Evolutionary conservation across 805 yeast genomes (phyloP), one percentile per base, ranked within the genome.

Genomic region (Ogataea thermomethanolica): DNA sequence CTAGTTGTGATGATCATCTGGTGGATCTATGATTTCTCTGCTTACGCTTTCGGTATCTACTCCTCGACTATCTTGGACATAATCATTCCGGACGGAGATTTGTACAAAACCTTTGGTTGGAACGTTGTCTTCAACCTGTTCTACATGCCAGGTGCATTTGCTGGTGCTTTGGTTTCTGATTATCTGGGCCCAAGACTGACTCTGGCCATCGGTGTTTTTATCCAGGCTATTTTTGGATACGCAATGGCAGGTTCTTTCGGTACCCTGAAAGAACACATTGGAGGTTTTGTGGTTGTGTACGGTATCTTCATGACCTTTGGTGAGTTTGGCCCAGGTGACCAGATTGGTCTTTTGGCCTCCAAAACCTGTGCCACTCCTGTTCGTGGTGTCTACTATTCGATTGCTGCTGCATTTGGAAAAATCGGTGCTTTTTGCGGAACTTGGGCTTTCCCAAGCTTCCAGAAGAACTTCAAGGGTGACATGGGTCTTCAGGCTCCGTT

Each of bases 311-410:
- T 79, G 61, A 72, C 95, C 6, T 71, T 87, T 35, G 97, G 97
- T 55, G 97, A 91, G 64, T 84, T 90, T 63, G 95, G 96, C 23
- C 90, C 95, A 10, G 98, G 97, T 67, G 87, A 89, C 65, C 87
- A 85, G 65, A 83, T 85, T 61, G 97, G 97, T 51, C 66, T 85
- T 41, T 70, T 90, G 47, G 95, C 95, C 14, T 76, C 95, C 29
- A 89, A 89, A 65, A 83, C 95, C 6, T 74, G 81, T 33, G 84
- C 96, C 32, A 81, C 96, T 8, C 81, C 95, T 15, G 75, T 89
- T 41, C 81, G 97, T 68, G 97, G 96, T 43, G 84, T 84, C 54
- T 86, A 84, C 65, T 90, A 90, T 59, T 93, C 93, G 54, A 71
- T 88, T 52, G 91, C 95, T 31, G 96, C 97, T 41, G 96, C 96